Conservation (phyloP, 768 basidiomycete genomes). For the Baorangia bicolor region DNA sequence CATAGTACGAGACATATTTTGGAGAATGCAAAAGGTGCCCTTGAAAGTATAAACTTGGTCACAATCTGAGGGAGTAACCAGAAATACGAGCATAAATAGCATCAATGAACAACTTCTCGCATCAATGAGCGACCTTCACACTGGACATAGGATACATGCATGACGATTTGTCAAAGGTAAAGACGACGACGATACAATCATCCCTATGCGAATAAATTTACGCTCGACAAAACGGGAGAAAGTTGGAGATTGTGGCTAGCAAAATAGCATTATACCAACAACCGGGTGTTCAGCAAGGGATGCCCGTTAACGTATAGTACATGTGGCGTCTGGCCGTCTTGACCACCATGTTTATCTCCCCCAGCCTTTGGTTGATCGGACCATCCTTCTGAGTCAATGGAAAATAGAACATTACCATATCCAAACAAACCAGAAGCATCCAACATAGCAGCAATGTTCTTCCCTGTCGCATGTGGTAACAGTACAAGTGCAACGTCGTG, state of each 20-base stretch:
- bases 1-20: no score
- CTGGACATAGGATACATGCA: no score
- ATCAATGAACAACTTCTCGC: no score
- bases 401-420: conserved; percentile 50
- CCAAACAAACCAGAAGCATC: conserved; percentile 47
- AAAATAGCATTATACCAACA: conserved; percentile 48
- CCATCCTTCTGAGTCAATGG: conserved; percentile 42
- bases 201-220: background rate
- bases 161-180: no score
- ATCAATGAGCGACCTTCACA: no score
- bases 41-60: no score
- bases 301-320: conserved; percentile 77
- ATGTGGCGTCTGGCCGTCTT: conserved; percentile 38
- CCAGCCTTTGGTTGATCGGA: conserved; percentile 21
- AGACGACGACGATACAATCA: no score
- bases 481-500: conserved; percentile 60
- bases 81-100: no score
- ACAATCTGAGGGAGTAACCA: no score
- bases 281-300: conserved; percentile 71
- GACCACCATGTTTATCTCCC: conserved; percentile 20
- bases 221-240: no score
- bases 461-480: conserved; percentile 51
- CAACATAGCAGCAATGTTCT: conserved; percentile 54
- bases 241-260: background rate
- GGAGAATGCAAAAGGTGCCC: no score